Evolutionary conservation across 768 basidiomycete species (phyloP).

Genomic region (Tulasnella sp.): DNA sequence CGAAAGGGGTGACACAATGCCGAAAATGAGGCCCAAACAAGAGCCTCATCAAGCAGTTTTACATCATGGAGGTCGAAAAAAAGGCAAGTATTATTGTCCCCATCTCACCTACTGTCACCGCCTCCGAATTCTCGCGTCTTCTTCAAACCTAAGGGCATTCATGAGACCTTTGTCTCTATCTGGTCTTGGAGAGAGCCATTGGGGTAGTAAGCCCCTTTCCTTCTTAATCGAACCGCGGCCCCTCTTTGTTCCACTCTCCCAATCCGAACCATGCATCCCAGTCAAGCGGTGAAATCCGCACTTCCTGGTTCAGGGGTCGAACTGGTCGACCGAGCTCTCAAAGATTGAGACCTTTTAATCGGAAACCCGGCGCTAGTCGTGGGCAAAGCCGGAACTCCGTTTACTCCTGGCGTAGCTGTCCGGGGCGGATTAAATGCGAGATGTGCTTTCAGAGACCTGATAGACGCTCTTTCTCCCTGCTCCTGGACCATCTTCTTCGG

Average conservation of each 20-base stretch:
- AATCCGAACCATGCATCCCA: constrained; percentile 14
- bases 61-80: background rate
- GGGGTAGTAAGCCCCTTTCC: background rate
- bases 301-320: constrained; percentile 7
- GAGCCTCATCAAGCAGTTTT: background rate
- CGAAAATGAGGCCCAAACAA: background rate
- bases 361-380: background rate
- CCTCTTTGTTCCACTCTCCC: background rate
- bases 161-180: background rate
- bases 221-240: background rate
- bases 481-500: constrained; percentile 19
- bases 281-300: constrained; percentile 14
- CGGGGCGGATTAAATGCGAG: constrained; percentile 9
- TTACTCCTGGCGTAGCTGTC: constrained; percentile 26
- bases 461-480: constrained; percentile 30
- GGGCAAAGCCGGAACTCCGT: constrained; percentile 29
- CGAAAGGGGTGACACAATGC: background rate
- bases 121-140: background rate
- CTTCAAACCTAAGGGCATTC: constrained; percentile 4
- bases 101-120: background rate
- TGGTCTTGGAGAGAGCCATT: constrained; percentile 8
- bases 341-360: background rate
- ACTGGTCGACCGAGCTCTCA: background rate
- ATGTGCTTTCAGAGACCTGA: constrained; percentile 29
- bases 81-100: background rate